Conservation (phyloP, 192 early-diverging fungal species). For the Spinellus fusiger region DNA sequence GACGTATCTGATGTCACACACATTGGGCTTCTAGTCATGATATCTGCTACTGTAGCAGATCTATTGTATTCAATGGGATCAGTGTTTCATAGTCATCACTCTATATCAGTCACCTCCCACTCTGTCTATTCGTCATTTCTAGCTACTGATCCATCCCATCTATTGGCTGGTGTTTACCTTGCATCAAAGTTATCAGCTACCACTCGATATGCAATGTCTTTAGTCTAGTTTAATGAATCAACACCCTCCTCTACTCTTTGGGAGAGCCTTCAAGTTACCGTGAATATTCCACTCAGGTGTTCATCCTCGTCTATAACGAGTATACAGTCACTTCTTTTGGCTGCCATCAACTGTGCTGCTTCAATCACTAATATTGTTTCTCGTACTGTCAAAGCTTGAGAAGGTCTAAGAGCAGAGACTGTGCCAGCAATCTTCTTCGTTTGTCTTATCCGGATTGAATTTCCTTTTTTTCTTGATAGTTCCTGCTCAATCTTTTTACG, state of each 20-base stretch:
- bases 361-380: constrained; percentile 72
- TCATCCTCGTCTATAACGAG: constrained; percentile 90
- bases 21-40: constrained; percentile 82
- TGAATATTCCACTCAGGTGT: constrained; percentile 91
- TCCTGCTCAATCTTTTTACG: constrained; percentile 75
- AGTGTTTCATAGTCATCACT: too few relatives aligned
- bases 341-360: constrained; percentile 93
- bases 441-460: constrained; percentile 21
- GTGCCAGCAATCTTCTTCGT: constrained; percentile 62
- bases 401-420: constrained; percentile 81
- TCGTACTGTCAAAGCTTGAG: constrained; percentile 79
- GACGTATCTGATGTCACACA: constrained; percentile 74
- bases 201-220: constrained; percentile 86
- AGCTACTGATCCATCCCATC: not conserved
- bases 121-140: not conserved
- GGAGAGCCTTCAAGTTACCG: constrained; percentile 22
- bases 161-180: constrained; percentile 25
- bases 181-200: constrained; percentile 67
- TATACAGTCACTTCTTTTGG: constrained; percentile 92
- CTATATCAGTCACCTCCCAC: not conserved
- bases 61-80: too few relatives aligned
- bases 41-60: constrained; percentile 57
- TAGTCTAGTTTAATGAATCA: constrained; percentile 38
- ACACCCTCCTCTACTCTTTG: not conserved
- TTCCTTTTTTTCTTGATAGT: constrained; percentile 53